A percentile compares a stretch with the other conserved stretches of the same genome.
These are phyloP conservation scores for Aphelidium insulamus DNA, from an alignment of 371 early-diverging fungal genomes.

Conservation along the genomic window DNA sequence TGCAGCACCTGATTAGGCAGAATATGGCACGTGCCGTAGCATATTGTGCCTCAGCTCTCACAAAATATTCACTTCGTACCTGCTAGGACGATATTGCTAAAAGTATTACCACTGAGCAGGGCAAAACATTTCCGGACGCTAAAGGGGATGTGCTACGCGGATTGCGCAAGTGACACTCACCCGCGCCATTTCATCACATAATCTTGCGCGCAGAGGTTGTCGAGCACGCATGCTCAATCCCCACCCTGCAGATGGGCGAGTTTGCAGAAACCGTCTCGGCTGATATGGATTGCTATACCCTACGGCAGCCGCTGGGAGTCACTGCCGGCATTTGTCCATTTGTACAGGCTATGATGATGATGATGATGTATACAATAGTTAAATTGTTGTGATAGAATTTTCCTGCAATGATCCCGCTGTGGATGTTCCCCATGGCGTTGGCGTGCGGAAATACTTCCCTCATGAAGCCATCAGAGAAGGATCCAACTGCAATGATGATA, in stretches of 20 bases:
- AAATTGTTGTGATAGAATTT: constrained; percentile 65
- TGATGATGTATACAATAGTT: neutral
- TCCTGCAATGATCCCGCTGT: constrained; percentile 85
- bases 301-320: constrained; percentile 86
- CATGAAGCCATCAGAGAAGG: constrained; percentile 85
- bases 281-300: constrained; percentile 70
- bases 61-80: neutral
- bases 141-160: constrained; percentile 76
- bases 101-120: constrained; percentile 77
- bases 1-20: constrained; percentile 62
- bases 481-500: constrained; percentile 86
- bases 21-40: constrained; percentile 21
- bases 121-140: constrained; percentile 85
- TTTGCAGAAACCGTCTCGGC: constrained; percentile 56
- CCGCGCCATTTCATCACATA: neutral
- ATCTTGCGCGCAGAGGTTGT: constrained; percentile 39
- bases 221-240: constrained; percentile 62
- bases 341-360: constrained; percentile 1
- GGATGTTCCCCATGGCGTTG: constrained; percentile 92
- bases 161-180: constrained; percentile 14
- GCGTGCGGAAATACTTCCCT: constrained; percentile 72
- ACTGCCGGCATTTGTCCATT: constrained; percentile 87
- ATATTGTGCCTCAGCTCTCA: neutral
- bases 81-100: constrained; percentile 45
- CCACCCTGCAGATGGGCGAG: constrained; percentile 60